Evolutionary conservation across 78 protist species (phyloP).

Genomic region (Cyanophora paradoxa): DNA sequence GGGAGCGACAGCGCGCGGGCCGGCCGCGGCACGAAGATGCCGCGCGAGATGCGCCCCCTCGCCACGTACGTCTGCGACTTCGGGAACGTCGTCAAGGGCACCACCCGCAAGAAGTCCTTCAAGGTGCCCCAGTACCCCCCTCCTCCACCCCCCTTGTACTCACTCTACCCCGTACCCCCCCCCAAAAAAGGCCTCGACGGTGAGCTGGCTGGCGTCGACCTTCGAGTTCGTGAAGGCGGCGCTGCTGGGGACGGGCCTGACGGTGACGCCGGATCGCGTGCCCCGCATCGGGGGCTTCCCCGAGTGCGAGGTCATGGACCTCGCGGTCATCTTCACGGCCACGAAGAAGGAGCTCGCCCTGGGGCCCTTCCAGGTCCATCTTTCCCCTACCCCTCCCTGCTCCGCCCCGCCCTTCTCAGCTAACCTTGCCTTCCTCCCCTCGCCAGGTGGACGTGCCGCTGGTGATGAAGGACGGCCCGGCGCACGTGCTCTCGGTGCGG

Average conservation of each 20-base stretch:
- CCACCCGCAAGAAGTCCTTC: constrained; percentile 14
- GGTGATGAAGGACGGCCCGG: constrained; percentile 19
- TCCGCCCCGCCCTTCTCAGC: no score
- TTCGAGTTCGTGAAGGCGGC: background rate
- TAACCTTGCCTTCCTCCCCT: no score
- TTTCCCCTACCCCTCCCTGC: no score
- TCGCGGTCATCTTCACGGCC: constrained; percentile 16
- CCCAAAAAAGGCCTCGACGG: no score
- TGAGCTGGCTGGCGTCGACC: no score
- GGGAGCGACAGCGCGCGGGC: no score
- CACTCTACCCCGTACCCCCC: no score
- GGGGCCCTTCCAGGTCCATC: constrained; percentile 25
- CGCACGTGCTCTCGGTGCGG: constrained; percentile 12
- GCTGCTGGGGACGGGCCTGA: constrained; percentile 12
- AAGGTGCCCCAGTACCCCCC: background rate
- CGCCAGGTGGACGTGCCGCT: constrained; percentile 12
- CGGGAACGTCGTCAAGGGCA: constrained; percentile 45
- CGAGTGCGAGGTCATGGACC: constrained; percentile 10
- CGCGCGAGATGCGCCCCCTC: no score
- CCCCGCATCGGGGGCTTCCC: constrained; percentile 29
- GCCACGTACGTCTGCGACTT: constrained; percentile 48
- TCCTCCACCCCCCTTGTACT: no score
- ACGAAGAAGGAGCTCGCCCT: background rate
- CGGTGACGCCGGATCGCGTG: constrained; percentile 27
- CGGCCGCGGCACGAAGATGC: no score